Percentiles rank a stretch among this genome's conserved stretches.
Conservation (phyloP, 75 land plant genomes). For the Pinus taeda region DNA sequence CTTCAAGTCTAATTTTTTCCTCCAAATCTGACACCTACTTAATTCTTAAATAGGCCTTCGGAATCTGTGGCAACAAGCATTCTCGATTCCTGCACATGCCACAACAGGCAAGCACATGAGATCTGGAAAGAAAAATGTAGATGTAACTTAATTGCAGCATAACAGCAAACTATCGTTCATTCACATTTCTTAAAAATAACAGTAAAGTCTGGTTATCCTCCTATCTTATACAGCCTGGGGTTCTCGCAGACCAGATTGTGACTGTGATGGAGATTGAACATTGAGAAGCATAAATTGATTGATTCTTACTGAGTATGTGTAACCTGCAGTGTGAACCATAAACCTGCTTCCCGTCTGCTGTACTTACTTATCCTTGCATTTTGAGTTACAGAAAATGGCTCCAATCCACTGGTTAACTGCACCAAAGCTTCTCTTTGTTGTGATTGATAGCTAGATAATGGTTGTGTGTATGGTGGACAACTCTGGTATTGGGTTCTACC, state of each 20-base stretch:
- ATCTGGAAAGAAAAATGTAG: too few relatives aligned
- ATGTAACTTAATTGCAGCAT: too few relatives aligned
- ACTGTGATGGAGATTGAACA: too few relatives aligned
- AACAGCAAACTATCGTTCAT: too few relatives aligned
- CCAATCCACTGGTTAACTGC: neutral
- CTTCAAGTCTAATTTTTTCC: too few relatives aligned
- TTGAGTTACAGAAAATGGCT: neutral
- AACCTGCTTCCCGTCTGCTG: slow-evolving; percentile 10
- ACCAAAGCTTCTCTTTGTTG: neutral
- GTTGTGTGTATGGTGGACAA: neutral
- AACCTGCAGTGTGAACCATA: slow-evolving; percentile 26
- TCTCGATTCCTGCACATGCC: slow-evolving; percentile 42
- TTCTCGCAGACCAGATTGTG: too few relatives aligned
- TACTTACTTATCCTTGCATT: neutral
- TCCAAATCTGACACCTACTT: slow-evolving; percentile 26
- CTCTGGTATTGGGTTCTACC: too few relatives aligned
- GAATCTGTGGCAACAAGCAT: slow-evolving; percentile 54
- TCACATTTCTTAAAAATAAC: too few relatives aligned
- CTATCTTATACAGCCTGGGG: too few relatives aligned
- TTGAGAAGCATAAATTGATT: too few relatives aligned
- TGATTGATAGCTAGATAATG: neutral
- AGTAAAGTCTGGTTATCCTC: too few relatives aligned
- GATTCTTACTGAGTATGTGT: slow-evolving; percentile 18
- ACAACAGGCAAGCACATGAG: too few relatives aligned
- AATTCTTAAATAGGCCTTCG: slow-evolving; percentile 58